Evolutionary conservation across 2,329 filamentous ascomycete genomes (phyloP), one percentile per base, ranked within the genome.

Genomic region (Cercospora janseana): DNA sequence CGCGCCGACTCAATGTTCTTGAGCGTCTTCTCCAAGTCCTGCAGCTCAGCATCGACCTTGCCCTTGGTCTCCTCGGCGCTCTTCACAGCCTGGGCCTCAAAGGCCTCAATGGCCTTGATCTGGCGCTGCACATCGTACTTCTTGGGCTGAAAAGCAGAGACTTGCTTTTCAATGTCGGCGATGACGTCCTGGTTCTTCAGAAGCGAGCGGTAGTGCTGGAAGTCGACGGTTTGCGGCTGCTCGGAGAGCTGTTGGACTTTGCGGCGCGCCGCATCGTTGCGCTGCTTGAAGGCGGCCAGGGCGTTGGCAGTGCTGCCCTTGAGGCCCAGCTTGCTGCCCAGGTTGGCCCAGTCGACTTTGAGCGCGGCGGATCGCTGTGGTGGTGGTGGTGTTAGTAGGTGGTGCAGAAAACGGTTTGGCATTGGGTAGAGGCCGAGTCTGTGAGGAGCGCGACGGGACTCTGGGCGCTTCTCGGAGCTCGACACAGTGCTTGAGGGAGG

Each of bases 261-360:
- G 79, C 93, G 92, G 76, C 92, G 91, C 70, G 89, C 92, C 72
- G 96, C 91, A 72, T 98, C 93, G 81, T 97, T 96, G 78, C 93
- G 91, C 85, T 95, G 93, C 84, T 98, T 98, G 86, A 98, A 98
- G 62, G 88, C 82, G 73, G 92, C 86, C 57, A 98, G 89, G 57
- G 92, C 87, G 67, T 86, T 77, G 64, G 88, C 91, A 64, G 93
- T 98, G 79, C 90, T 88, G 73, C 93, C 93, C 74, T 88, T 88
- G 74, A 98, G 89, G 73, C 92, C 92, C 68, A 98, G 90, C 70
- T 92, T 94, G 76, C 82, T 83, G 76, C 86, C 86, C 70, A 98
- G 83, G 79, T 94, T 93, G 78, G 83, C 83, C 93, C 93, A 98
- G 85, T 98, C 93, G 81, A 98, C 83, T 84, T 97, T 98, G 77